phyloP scores from a whole-genome alignment of 2,329 filamentous ascomycete species.

The Emergomyces africanus region DNA sequence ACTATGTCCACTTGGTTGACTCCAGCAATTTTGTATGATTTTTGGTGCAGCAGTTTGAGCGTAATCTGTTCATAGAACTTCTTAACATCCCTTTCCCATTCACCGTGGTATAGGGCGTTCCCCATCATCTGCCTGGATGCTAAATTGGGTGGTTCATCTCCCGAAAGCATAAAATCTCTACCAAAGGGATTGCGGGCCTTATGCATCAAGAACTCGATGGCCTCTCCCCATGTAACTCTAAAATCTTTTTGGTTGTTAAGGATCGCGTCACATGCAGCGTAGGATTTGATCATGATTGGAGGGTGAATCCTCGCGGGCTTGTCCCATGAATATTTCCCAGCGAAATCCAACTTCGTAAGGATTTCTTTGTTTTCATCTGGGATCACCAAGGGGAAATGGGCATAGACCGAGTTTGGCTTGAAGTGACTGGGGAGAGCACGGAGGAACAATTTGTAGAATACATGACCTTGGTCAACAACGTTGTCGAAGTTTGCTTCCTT shows the following conservation, averaged over 20 bases:
- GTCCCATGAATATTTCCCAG: conserved; percentile 13
- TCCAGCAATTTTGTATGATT: conserved; percentile 35
- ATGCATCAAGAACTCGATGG: conserved; percentile 11
- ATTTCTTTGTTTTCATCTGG: conserved; percentile 16
- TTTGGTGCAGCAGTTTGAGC: conserved; percentile 10
- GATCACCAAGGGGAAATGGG: conserved; percentile 17
- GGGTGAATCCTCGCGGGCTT: conserved; percentile 6
- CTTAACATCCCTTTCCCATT: conserved; percentile 9
- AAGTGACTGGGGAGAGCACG: conserved; percentile 18
- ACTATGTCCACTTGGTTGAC: conserved; percentile 17
- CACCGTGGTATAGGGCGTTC: conserved; percentile 11
- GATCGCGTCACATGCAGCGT: conserved; percentile 10
- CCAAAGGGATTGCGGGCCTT: conserved; percentile 12
- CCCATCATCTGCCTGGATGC: conserved; percentile 12
- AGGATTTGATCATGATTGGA: conserved; percentile 8
- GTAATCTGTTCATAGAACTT: conserved; percentile 12
- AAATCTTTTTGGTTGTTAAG: conserved; percentile 14
- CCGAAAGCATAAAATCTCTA: conserved; percentile 14
- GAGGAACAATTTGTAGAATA: conserved; percentile 19
- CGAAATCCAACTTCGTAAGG: conserved; percentile 11
- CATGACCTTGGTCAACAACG: conserved; percentile 14
- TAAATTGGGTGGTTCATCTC: conserved; percentile 10
- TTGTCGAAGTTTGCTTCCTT: conserved; percentile 23
- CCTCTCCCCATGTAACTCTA: conserved; percentile 15
- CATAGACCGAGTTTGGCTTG: conserved; percentile 15